These are phyloP conservation scores for Diaporthe ilicicola DNA, from an alignment of 2,329 filamentous ascomycete species.

Conservation along the genomic window DNA sequence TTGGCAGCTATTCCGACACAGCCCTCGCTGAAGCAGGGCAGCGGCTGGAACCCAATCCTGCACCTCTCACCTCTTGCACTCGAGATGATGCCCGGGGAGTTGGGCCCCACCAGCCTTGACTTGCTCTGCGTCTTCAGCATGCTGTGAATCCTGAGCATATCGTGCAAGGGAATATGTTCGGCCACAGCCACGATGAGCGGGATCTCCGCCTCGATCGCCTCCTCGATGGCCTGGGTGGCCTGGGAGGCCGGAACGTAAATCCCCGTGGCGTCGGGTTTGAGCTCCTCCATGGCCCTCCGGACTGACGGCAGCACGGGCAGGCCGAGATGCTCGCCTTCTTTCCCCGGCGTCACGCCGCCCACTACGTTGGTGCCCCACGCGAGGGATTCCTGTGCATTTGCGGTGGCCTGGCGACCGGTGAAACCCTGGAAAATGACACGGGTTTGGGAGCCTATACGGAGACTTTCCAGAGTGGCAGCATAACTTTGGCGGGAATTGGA, in stretches of 20 bases:
- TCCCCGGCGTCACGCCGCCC: constrained; percentile 77
- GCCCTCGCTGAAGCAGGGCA: constrained; percentile 76
- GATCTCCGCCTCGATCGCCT: constrained; percentile 82
- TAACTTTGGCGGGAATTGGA: constrained; percentile 15
- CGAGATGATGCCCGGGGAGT: constrained; percentile 82
- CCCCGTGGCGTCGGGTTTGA: constrained; percentile 80
- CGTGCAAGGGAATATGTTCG: constrained; percentile 81
- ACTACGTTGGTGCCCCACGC: constrained; percentile 84
- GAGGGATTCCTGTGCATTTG: constrained; percentile 79
- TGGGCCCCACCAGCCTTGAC: constrained; percentile 80
- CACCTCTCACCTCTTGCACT: constrained; percentile 72
- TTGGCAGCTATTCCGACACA: constrained; percentile 81
- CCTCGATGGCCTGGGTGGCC: constrained; percentile 77
- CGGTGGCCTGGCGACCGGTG: constrained; percentile 65
- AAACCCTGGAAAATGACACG: constrained; percentile 35
- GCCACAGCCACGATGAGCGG: constrained; percentile 81
- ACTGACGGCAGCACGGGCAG: constrained; percentile 77
- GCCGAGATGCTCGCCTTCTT: constrained; percentile 75
- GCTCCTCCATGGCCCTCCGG: constrained; percentile 70
- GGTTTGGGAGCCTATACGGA: constrained; percentile 29
- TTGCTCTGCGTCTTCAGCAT: constrained; percentile 76
- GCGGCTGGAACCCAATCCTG: constrained; percentile 78
- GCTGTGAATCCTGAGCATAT: constrained; percentile 75
- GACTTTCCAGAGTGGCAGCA: constrained; percentile 23
- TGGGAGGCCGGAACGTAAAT: constrained; percentile 83